Evolutionary conservation across 306 rosid species (phyloP), one percentile per base, ranked within the genome.

Genomic region (Cicer yamashitae): DNA sequence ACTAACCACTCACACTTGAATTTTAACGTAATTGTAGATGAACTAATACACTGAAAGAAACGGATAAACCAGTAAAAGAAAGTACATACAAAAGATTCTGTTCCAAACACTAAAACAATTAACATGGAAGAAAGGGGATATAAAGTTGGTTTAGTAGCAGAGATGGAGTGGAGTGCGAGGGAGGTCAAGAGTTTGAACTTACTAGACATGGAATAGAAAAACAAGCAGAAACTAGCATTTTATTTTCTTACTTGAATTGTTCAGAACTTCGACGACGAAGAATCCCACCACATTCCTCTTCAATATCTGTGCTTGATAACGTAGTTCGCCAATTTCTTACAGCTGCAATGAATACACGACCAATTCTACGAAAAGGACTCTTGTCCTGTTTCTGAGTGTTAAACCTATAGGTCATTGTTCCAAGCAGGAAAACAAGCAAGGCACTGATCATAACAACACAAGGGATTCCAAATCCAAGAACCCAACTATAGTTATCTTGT

Each of bases 391-490:
- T 71, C 53, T 57, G 38, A 52, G 52, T 59, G 47, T 51, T 77
- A 60, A 67, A 86, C 82, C 94, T 77, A 46, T 87, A 89, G 2
- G 87, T 87, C 48, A 38, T 22, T 17, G 86, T 87, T 79, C 92
- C 96, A 50, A 87, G 80, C 79, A 84, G 66, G 86, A 90, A 90
- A 77, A 90, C 79, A 22, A 74, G 25, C 73, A 87, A 70, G 8
- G 79, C 90, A 76, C 82, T 11, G 50, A 71, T 70, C 96, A 90
- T 90, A 0, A 71, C 67, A 11, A 79, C 11, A 30, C 87, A 86
- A 20, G 89, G 94, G 57, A 90, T 78, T 68, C 90, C 94, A 81
- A 90, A 87, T 60, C 94, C 94, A 66, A 87, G 82, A 70, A 54
- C 87, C 94, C 91, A 86, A 51, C 90, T 79, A 61, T 84, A 77